A percentile compares a stretch with the other conserved stretches of the same genome.
phyloP scores from a whole-genome alignment of 345 rosid genomes.

The Odontarrhena argentea region DNA sequence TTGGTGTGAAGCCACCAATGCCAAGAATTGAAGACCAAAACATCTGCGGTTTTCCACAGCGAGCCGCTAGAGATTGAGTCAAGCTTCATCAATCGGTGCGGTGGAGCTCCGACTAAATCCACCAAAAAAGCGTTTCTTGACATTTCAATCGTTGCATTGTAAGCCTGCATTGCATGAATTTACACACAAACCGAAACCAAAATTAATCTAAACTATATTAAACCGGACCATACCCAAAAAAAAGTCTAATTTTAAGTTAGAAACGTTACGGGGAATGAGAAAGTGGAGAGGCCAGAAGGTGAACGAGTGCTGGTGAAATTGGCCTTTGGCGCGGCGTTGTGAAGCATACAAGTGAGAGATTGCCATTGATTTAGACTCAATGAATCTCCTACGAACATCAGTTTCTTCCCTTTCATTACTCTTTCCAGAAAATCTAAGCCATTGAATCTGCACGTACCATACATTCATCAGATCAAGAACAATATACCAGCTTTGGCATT shows the following conservation, averaged over 20 bases:
- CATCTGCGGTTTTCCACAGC: conserved; percentile 58
- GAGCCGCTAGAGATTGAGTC: conserved; percentile 56
- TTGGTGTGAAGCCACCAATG: conserved; percentile 95
- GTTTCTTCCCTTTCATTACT: conserved; percentile 52
- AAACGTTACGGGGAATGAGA: conserved; percentile 56
- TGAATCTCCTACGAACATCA: conserved; percentile 91
- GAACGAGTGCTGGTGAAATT: conserved; percentile 36
- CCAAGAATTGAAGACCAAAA: conserved; percentile 77
- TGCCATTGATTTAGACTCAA: conserved; percentile 86
- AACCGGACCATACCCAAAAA: conserved; percentile 7
- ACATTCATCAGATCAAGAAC: not conserved
- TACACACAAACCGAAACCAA: not conserved
- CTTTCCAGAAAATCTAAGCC: conserved; percentile 56
- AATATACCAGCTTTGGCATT: not conserved
- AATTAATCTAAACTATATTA: not conserved
- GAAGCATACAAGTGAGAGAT: conserved; percentile 84
- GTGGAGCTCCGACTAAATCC: conserved; percentile 48
- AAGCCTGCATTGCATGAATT: conserved; percentile 45
- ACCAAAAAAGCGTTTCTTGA: conserved; percentile 76
- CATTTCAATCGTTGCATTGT: conserved; percentile 51
- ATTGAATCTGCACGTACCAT: conserved; percentile 49
- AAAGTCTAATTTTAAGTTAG: not conserved
- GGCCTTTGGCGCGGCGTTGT: conserved; percentile 49
- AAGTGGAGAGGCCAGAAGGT: conserved; percentile 56
- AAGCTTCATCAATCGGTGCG: conserved; percentile 50